phyloP scores from a whole-genome alignment of 1,139 yeast species.

The Geotrichum cucujoidarum region DNA sequence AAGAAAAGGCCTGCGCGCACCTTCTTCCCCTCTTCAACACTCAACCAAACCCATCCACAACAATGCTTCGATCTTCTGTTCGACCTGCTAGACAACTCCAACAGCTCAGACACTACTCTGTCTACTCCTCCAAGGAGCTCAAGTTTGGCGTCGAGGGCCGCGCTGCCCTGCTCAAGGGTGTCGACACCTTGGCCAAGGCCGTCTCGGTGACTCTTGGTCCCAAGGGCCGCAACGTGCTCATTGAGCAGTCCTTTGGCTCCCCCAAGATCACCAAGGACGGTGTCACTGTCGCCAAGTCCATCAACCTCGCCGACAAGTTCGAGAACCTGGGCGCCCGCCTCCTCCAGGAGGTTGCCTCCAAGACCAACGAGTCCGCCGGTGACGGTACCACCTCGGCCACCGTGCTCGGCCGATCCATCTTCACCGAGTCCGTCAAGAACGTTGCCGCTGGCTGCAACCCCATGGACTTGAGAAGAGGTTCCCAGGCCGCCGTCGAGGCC shows the following conservation, averaged over 20 bases:
- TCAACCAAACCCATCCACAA: background rate
- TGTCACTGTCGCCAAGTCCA: conserved; percentile 93
- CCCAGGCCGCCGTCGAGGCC: conserved; percentile 97
- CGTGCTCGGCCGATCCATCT: conserved; percentile 92
- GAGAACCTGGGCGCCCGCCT: conserved; percentile 97
- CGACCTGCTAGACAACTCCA: conserved; percentile 21
- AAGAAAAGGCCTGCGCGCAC: conserved; percentile 7
- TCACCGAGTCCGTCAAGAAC: conserved; percentile 94
- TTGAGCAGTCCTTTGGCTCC: conserved; percentile 94
- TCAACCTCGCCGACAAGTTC: conserved; percentile 83
- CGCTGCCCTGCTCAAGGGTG: conserved; percentile 94
- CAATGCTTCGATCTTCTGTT: conserved; percentile 20
- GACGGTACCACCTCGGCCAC: conserved; percentile 99
- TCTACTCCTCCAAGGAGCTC: conserved; percentile 78
- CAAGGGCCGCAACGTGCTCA: conserved; percentile 95
- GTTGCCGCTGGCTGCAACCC: conserved; percentile 99
- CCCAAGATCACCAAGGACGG: conserved; percentile 99
- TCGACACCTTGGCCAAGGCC: conserved; percentile 93
- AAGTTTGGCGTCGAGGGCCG: conserved; percentile 98
- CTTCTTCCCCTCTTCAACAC: conserved; percentile 5
- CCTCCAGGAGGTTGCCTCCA: conserved; percentile 95
- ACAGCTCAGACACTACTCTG: conserved; percentile 36
- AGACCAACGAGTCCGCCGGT: conserved; percentile 98
- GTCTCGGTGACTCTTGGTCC: conserved; percentile 97
- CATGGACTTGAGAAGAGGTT: conserved; percentile 98